These are phyloP conservation scores for Psidium guajava DNA, from an alignment of 345 rosid genomes.

Conservation along the genomic window DNA sequence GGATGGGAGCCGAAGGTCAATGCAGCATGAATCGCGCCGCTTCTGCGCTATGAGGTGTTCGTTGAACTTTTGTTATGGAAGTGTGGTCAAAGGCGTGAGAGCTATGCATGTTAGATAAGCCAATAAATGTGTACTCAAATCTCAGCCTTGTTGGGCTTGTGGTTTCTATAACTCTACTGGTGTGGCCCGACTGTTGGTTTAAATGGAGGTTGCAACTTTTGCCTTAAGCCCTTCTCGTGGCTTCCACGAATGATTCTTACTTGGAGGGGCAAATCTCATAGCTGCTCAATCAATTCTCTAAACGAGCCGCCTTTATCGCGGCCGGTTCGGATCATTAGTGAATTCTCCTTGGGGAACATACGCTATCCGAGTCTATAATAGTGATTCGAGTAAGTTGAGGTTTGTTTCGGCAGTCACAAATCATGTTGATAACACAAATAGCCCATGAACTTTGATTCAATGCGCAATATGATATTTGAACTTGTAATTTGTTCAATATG, in stretches of 20 bases:
- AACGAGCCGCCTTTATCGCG: neutral
- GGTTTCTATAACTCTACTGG: neutral
- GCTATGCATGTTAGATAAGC: neutral
- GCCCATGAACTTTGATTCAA: no score
- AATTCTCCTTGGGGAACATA: no score
- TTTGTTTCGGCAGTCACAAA: no score
- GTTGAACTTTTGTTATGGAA: neutral
- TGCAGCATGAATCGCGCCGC: constrained; percentile 23
- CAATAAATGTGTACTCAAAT: neutral
- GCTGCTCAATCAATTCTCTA: neutral
- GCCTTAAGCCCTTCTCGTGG: neutral
- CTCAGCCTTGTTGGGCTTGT: neutral
- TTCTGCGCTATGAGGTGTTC: neutral
- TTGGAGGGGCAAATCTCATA: neutral
- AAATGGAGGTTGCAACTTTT: neutral
- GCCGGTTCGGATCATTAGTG: neutral
- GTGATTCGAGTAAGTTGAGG: no score
- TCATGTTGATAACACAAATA: no score
- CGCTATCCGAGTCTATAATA: no score
- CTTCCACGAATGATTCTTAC: neutral
- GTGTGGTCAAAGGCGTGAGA: neutral
- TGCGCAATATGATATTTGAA: no score
- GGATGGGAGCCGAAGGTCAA: constrained; percentile 88
- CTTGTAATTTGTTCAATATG: no score
- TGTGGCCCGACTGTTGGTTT: neutral